Base-by-base conservation (phyloP, 768 basidiomycete genomes). In the Kwoniella botswanensis region DNA sequence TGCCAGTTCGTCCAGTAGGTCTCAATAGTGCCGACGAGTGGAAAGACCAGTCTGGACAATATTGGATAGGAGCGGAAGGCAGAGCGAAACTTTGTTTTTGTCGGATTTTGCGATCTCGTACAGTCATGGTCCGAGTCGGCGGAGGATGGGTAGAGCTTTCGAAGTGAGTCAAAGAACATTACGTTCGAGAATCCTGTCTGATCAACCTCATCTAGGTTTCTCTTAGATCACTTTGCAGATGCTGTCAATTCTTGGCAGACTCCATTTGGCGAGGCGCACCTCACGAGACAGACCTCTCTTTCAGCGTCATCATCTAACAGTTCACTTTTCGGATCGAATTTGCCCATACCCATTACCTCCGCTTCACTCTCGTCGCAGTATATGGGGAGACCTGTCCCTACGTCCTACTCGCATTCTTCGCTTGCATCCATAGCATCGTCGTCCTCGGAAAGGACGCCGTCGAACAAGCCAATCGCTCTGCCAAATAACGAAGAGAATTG, bases 101-200 rank as follows among this genome's bases (percentile, higher is more conserved):
- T 82, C 88, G 94, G 29, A 96, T 96, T 57, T 85, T 96, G 29
- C 89, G 93, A 12, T 93, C 92, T 1, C 92, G 93, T 77, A 94
- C 92, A 0, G 94, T 96, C 72, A 97, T 97, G 94, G 94, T 98
- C 55, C 89, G 94, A 70, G 93, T 97, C 15, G 94, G 94, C 29
- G 95, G 95, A 44, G 95, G 95, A 18, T 98, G 94, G 94, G 86
- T 89, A 66, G 94, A 96, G 82, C 84, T 98, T 63, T 93, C 93
- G 21, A 93, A 90, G 94, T 95, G 82, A 57, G 90, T 86, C 26
- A 21, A 22, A 41, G 13, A 57, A 5, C 56, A 12, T 57, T 12
- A 9, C 41, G 17, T 52, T 10, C 22, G 60, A 7, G 22, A 60
- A 59, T 43, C 58, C 57, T 26, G 29, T 18, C 29, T 54, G 60